Conservation (phyloP, 129 eudicot genomes). For the Oenanthe sinensis region DNA sequence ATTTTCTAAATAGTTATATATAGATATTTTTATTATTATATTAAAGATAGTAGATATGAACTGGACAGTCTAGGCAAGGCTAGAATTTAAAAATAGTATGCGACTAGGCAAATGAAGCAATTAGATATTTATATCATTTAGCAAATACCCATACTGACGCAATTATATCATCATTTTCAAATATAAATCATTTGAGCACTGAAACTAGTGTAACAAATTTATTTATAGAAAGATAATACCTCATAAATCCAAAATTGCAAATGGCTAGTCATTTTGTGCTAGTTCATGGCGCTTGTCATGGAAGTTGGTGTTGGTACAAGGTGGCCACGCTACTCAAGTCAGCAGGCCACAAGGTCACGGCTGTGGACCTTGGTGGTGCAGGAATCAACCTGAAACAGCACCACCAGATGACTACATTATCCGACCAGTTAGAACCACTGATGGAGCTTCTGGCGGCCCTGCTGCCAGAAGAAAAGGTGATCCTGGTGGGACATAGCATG, state of each 20-base stretch:
- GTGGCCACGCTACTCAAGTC: slow-evolving; percentile 19
- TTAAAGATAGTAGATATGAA: too few species aligned
- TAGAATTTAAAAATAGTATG: too few species aligned
- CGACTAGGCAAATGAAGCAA: too few species aligned
- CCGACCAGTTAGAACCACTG: slow-evolving; percentile 22
- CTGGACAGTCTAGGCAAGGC: too few species aligned
- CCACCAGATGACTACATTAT: slow-evolving; percentile 10
- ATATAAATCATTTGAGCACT: neutral
- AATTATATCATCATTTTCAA: too few species aligned
- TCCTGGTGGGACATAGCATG: slow-evolving; percentile 28
- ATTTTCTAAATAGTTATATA: too few species aligned
- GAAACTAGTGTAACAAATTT: neutral
- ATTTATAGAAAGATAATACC: neutral
- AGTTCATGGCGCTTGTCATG: slow-evolving; percentile 27
- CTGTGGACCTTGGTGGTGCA: slow-evolving; percentile 31
- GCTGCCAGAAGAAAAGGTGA: slow-evolving; percentile 18
- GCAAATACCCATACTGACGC: too few species aligned
- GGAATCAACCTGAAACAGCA: slow-evolving; percentile 23
- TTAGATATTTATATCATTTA: too few species aligned
- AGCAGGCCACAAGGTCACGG: slow-evolving; percentile 22
- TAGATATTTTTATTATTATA: too few species aligned
- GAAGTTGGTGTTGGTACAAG: slow-evolving; percentile 43
- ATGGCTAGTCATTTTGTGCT: slow-evolving; percentile 29
- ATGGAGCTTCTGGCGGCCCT: slow-evolving; percentile 29
- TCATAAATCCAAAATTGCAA: neutral